These are phyloP conservation scores for Leccinum ponderosum DNA, from an alignment of 1,284 basidiomycete species.

Conservation along the genomic window DNA sequence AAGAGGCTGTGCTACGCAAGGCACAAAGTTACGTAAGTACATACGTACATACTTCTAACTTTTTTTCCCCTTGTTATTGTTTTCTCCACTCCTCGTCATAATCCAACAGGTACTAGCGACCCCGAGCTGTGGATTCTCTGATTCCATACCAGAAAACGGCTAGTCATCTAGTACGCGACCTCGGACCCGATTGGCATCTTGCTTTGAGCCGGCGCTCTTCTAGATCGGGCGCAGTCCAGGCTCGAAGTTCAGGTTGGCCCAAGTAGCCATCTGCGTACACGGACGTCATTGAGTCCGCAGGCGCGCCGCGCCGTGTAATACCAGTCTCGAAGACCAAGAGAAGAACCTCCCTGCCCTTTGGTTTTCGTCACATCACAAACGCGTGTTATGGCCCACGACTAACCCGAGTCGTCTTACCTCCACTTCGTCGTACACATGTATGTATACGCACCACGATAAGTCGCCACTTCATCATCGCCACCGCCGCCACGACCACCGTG, in stretches of 20 bases:
- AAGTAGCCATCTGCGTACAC: background rate
- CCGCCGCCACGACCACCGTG: conserved; percentile 2
- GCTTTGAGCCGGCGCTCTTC: background rate
- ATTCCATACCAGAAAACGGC: background rate
- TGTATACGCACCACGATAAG: background rate
- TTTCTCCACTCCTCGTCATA: background rate
- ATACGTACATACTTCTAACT: background rate
- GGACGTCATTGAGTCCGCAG: background rate
- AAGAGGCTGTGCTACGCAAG: background rate
- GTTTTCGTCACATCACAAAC: background rate
- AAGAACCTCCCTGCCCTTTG: background rate
- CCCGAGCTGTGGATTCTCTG: background rate
- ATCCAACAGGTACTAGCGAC: background rate
- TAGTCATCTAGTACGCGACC: background rate
- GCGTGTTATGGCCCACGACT: background rate
- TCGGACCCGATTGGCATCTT: background rate
- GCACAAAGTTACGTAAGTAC: background rate
- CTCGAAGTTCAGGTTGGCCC: background rate
- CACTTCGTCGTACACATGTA: background rate
- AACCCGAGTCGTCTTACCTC: background rate
- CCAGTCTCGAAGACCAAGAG: background rate
- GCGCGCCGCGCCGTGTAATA: background rate
- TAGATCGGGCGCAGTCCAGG: background rate
- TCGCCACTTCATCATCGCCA: background rate
- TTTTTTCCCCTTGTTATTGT: background rate